Evolutionary conservation across 1,139 yeast species (phyloP).

Genomic region (Pneumocystis canis): DNA sequence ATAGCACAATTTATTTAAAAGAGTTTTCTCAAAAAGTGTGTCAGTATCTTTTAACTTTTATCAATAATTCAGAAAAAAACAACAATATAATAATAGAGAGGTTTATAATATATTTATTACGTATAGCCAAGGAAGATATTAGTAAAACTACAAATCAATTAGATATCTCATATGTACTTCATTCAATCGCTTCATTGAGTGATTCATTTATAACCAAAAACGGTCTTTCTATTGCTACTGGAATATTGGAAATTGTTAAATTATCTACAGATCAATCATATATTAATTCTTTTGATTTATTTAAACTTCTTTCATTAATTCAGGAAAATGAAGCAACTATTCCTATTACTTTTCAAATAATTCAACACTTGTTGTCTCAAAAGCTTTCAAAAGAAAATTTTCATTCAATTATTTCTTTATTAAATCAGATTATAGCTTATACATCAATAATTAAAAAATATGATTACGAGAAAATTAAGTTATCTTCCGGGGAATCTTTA

Average conservation of each 20-base stretch:
- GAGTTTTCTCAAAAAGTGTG: not conserved
- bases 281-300: not conserved
- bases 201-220: not conserved
- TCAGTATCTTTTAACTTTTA: not conserved
- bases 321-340: not conserved
- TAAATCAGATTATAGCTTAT: not conserved
- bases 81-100: not conserved
- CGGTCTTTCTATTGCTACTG: not conserved
- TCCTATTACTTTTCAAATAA: not conserved
- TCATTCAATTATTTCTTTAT: not conserved
- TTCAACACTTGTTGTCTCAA: not conserved
- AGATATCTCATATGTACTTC: not conserved
- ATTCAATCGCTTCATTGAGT: not conserved
- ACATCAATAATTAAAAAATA: constrained; percentile 8
- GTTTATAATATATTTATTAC: not conserved
- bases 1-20: not conserved
- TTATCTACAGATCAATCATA: not conserved
- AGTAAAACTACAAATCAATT: not conserved
- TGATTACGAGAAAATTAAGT: not conserved
- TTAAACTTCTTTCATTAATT: not conserved
- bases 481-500: constrained; percentile 8
- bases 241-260: not conserved
- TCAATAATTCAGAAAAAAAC: not conserved
- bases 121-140: not conserved
- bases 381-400: not conserved